These are phyloP conservation scores for Cercophora newfieldiana DNA, from an alignment of 495 filamentous ascomycete species.

Conservation along the genomic window DNA sequence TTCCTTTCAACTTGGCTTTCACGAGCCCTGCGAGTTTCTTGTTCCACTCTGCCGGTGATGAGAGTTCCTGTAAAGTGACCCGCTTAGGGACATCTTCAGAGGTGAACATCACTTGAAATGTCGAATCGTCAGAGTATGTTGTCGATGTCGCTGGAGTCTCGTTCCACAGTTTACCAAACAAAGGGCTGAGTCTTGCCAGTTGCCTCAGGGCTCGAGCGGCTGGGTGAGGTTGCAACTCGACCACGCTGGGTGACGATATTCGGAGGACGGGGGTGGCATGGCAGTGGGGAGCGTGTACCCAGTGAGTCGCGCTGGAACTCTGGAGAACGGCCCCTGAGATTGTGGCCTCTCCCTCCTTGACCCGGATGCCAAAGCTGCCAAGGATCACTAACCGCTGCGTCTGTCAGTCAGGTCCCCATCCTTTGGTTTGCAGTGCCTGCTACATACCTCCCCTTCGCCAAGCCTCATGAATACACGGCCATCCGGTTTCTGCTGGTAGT, in stretches of 20 bases:
- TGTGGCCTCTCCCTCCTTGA: conserved; percentile 58
- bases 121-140: conserved; percentile 13
- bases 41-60: conserved; percentile 68
- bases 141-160: conserved; percentile 27
- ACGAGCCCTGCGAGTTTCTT: conserved; percentile 41
- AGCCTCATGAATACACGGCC: conserved; percentile 39
- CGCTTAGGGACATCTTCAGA: conserved; percentile 46
- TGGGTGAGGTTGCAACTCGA: conserved; percentile 55
- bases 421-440: no score
- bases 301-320: conserved; percentile 51
- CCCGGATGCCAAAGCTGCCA: conserved; percentile 72
- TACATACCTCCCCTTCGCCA: conserved; percentile 48
- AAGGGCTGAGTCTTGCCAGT: conserved; percentile 63
- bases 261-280: conserved; percentile 75
- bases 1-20: conserved; percentile 42
- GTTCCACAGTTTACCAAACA: conserved; percentile 76
- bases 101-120: conserved; percentile 51
- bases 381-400: conserved; percentile 64
- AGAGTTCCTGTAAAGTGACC: conserved; percentile 57
- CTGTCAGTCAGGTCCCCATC: conserved; percentile 6
- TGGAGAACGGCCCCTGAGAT: conserved; percentile 67
- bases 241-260: conserved; percentile 48
- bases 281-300: conserved; percentile 72
- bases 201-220: conserved; percentile 55
- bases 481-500: conserved; percentile 38